Conservation (phyloP, 352 stramenopile genomes). For the Pythium chondricola region DNA sequence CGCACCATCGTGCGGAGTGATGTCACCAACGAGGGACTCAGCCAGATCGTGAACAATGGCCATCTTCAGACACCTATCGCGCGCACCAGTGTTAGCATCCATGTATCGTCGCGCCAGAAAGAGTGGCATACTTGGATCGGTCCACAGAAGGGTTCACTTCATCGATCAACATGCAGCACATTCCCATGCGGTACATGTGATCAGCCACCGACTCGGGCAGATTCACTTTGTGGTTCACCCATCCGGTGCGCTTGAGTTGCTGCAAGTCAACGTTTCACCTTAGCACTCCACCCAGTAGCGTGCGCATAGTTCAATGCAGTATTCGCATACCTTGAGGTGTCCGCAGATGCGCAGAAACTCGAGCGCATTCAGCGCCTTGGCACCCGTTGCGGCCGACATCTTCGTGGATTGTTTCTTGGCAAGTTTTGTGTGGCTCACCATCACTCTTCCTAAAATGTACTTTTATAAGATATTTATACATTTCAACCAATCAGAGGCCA, state of each 20-base stretch:
- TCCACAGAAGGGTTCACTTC: slow-evolving; percentile 57
- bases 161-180: slow-evolving; percentile 88
- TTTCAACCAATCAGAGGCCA: no score
- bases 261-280: slow-evolving; percentile 18
- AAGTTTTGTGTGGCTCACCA: background rate
- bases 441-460: background rate
- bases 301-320: background rate
- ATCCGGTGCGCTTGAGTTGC: slow-evolving; percentile 88
- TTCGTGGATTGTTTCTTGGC: background rate
- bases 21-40: slow-evolving; percentile 91
- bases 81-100: background rate
- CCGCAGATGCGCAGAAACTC: slow-evolving; percentile 80
- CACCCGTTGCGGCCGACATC: slow-evolving; percentile 46
- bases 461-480: background rate
- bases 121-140: slow-evolving; percentile 44
- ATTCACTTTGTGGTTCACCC: slow-evolving; percentile 88
- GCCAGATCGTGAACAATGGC: slow-evolving; percentile 92
- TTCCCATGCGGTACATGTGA: slow-evolving; percentile 92
- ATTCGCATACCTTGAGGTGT: slow-evolving; percentile 50
- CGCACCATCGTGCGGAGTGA: slow-evolving; percentile 86
- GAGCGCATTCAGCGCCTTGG: slow-evolving; percentile 58
- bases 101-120: slow-evolving; percentile 2
- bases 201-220: slow-evolving; percentile 90
- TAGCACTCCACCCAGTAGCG: background rate
- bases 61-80: slow-evolving; percentile 83